Conservation (phyloP, 306 rosid genomes). For the Prinsepia uniflora region DNA sequence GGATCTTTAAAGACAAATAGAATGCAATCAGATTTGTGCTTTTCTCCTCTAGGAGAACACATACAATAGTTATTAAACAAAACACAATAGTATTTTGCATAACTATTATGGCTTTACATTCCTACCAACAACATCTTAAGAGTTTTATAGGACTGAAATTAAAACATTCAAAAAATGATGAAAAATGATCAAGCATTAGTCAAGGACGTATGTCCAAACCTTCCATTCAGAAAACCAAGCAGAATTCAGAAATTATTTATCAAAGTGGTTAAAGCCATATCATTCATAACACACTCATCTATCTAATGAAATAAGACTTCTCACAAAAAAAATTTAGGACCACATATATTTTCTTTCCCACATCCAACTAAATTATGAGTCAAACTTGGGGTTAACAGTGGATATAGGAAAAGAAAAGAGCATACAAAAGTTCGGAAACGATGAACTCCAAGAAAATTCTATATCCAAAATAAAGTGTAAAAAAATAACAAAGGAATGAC, state of each 20-base stretch:
- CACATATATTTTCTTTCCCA: background rate
- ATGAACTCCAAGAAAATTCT: constrained; percentile 7
- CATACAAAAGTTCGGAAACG: constrained; percentile 9
- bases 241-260: background rate
- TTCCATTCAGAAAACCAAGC: background rate
- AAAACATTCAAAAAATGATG: background rate
- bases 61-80: background rate
- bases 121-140: background rate
- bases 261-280: background rate
- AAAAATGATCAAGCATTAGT: background rate
- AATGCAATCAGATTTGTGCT: background rate
- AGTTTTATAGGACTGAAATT: background rate
- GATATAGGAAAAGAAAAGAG: constrained; percentile 10
- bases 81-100: background rate
- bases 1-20: background rate
- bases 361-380: background rate
- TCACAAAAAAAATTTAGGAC: background rate
- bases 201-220: background rate
- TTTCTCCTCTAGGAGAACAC: background rate
- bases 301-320: background rate
- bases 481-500: constrained; percentile 14
- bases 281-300: background rate
- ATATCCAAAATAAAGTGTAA: constrained; percentile 13
- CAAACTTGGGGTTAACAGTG: background rate
- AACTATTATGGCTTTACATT: background rate